These are phyloP conservation scores for Setaria viridis DNA, from an alignment of 202 grass and related monocot genomes.

Conservation along the genomic window DNA sequence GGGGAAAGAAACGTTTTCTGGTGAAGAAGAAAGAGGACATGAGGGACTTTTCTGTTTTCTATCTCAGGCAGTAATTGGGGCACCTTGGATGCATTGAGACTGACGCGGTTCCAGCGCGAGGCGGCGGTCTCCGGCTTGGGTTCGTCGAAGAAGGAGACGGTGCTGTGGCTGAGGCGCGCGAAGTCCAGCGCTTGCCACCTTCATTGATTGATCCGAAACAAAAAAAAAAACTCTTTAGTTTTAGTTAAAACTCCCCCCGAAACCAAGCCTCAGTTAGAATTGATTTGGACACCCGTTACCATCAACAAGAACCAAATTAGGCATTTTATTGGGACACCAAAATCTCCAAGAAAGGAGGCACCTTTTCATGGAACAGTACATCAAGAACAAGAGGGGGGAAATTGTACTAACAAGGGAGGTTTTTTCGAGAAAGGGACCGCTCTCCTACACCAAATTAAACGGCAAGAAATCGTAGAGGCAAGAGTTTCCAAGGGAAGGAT, in stretches of 20 bases:
- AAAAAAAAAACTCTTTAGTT: not conserved
- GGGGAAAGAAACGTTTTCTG: not conserved
- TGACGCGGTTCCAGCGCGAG: conserved; percentile 83
- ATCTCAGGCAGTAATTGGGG: not conserved
- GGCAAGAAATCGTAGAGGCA: not conserved
- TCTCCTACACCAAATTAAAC: conserved; percentile 17
- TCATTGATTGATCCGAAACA: not conserved
- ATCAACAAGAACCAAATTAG: no score
- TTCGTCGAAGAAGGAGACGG: conserved; percentile 78
- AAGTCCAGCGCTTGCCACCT: conserved; percentile 93
- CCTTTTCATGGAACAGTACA: not conserved
- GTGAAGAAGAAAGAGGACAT: not conserved
- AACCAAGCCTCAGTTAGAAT: no score
- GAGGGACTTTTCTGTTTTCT: not conserved
- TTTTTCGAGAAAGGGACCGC: not conserved
- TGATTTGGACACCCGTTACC: no score
- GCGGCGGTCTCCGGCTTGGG: conserved; percentile 65
- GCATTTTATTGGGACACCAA: not conserved
- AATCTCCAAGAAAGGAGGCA: not conserved
- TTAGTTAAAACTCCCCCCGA: no score
- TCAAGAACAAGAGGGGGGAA: not conserved
- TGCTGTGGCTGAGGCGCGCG: conserved; percentile 78
- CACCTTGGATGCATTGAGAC: conserved; percentile 90
- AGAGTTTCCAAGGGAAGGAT: not conserved
- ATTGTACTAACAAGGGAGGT: no score